Evolutionary conservation across 2,329 filamentous ascomycete genomes (phyloP).

Genomic region (Triangularia verruculosa): DNA sequence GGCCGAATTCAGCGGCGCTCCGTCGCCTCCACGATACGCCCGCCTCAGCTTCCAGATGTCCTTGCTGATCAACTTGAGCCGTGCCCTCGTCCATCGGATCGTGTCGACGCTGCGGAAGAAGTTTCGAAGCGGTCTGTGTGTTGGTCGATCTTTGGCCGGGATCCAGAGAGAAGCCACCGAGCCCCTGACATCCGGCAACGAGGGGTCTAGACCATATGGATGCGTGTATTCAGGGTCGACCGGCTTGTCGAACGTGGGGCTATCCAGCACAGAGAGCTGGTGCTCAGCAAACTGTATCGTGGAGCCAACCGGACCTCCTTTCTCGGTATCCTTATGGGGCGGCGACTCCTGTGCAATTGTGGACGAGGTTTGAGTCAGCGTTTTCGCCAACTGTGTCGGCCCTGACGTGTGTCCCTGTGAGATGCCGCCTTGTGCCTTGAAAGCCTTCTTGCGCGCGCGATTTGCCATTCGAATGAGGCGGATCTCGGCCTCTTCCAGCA

Average conservation of each 20-base stretch:
- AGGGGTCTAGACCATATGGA: conserved; percentile 32
- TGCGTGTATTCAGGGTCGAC: conserved; percentile 44
- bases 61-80: conserved; percentile 48
- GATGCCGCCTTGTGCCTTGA: conserved; percentile 22
- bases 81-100: conserved; percentile 75
- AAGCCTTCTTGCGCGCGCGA: conserved; percentile 53
- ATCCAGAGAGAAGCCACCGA: conserved; percentile 66
- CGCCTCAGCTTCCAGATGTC: conserved; percentile 47
- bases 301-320: conserved; percentile 15
- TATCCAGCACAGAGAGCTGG: conserved; percentile 22
- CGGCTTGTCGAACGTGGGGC: conserved; percentile 28
- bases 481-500: conserved; percentile 80
- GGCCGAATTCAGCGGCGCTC: conserved; percentile 65
- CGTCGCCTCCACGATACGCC: conserved; percentile 62
- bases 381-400: neutral
- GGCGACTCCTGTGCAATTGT: neutral
- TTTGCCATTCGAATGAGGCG: conserved; percentile 75
- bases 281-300: conserved; percentile 17
- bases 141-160: conserved; percentile 63
- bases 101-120: conserved; percentile 80
- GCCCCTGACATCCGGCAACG: conserved; percentile 39
- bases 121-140: conserved; percentile 61
- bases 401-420: neutral
- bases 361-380: neutral
- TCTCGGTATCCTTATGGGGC: conserved; percentile 21